Percentiles rank a stretch among this genome's conserved stretches.
These are phyloP conservation scores for Pichia manshurica DNA, from an alignment of 805 yeast genomes.

Conservation along the genomic window DNA sequence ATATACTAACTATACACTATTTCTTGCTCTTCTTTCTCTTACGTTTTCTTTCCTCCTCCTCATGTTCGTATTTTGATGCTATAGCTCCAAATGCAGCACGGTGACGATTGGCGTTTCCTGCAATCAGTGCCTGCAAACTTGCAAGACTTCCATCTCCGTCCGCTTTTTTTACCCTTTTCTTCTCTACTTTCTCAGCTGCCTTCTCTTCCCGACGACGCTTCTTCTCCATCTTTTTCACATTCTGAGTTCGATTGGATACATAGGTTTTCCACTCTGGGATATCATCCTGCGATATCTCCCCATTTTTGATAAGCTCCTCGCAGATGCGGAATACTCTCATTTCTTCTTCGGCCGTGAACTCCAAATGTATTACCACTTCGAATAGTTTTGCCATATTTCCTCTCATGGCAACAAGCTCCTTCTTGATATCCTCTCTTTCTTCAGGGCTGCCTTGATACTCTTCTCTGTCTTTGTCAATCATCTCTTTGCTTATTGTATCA, in stretches of 20 bases:
- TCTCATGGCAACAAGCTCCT: constrained; percentile 39
- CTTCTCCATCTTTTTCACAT: constrained; percentile 44
- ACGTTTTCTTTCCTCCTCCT: not conserved
- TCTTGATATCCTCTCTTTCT: constrained; percentile 58
- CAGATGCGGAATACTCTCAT: constrained; percentile 51
- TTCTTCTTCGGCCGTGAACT: constrained; percentile 54
- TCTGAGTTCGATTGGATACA: constrained; percentile 41
- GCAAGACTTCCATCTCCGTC: constrained; percentile 19
- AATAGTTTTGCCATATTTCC: constrained; percentile 70
- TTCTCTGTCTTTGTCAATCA: constrained; percentile 62
- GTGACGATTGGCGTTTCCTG: constrained; percentile 6
- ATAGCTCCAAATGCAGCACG: constrained; percentile 6
- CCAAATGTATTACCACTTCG: constrained; percentile 74
- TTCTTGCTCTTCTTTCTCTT: constrained; percentile 6
- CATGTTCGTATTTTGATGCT: constrained; percentile 2
- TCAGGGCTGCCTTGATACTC: constrained; percentile 59
- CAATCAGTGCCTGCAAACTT: constrained; percentile 8
- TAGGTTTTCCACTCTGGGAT: constrained; percentile 36
- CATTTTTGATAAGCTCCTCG: constrained; percentile 36
- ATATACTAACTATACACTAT: not conserved
- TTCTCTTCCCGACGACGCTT: constrained; percentile 37
- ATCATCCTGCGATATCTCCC: constrained; percentile 28
- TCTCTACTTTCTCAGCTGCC: not conserved
- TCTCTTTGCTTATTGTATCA: constrained; percentile 51
- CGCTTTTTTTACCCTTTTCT: constrained; percentile 15